Conservation (phyloP, 495 filamentous ascomycete species). For the Xylaria venustula region DNA sequence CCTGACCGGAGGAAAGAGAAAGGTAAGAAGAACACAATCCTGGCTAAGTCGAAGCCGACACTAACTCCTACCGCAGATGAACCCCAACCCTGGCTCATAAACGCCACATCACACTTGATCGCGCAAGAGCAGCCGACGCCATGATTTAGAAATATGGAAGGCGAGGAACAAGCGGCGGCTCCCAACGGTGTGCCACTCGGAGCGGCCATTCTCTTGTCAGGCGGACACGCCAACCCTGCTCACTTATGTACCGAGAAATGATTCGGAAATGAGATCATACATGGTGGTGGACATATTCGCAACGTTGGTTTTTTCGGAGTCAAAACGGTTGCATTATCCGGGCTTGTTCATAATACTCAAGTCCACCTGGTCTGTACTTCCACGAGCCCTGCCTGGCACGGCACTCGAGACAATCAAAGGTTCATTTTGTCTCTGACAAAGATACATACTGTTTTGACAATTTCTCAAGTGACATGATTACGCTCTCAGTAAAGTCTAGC, state of each 20-base stretch:
- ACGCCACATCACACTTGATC: conserved; percentile 15
- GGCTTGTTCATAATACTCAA: conserved; percentile 25
- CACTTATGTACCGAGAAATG: conserved; percentile 16
- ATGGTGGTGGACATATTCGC: conserved; percentile 23
- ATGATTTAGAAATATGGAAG: conserved; percentile 15
- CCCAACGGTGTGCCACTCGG: conserved; percentile 14
- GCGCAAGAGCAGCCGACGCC: conserved; percentile 24
- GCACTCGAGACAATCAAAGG: conserved; percentile 18
- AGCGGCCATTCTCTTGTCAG: conserved; percentile 21
- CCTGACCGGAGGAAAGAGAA: conserved; percentile 98
- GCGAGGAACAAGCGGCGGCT: conserved; percentile 19
- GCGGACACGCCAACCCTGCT: conserved; percentile 20
- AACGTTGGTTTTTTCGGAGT: conserved; percentile 25
- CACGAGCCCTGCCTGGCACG: conserved; percentile 22
- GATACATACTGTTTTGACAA: too few relatives aligned
- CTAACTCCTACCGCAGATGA: conserved; percentile 37
- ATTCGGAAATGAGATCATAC: conserved; percentile 21
- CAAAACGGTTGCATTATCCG: conserved; percentile 26
- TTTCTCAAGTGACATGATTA: too few relatives aligned
- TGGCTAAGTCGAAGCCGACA: neutral
- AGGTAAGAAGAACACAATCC: conserved; percentile 55
- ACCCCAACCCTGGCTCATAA: conserved; percentile 51
- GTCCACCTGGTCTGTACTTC: conserved; percentile 25
- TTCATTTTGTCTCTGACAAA: conserved; percentile 21
- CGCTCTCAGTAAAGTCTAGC: too few relatives aligned